Evolutionary conservation across 2,329 filamentous ascomycete species (phyloP), one percentile per base, ranked within the genome.

Genomic region (Xylariaceae sp.): DNA sequence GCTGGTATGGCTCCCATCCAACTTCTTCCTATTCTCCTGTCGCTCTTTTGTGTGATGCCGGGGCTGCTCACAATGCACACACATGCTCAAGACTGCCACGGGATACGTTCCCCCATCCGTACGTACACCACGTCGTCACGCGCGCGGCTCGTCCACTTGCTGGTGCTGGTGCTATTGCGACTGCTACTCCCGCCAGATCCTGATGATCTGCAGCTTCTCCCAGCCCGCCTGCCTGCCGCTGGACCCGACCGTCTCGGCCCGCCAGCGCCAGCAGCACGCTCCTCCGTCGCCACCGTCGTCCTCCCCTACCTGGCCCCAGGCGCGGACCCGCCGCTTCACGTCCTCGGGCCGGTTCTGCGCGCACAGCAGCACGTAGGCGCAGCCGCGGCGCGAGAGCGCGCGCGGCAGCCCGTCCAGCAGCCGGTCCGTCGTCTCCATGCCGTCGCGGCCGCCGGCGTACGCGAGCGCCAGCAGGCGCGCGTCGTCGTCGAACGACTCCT

Each of bases 341-440:
- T 76, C 63, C 17, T 80, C 77, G 0, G 92, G 92, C 56, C 76
- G 80, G 58, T 98, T 98, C 63, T 93, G 87, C 39, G 83, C 81
- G 57, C 92, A 96, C 4, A 98, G 71, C 37, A 98, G 60, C 34
- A 98, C 64, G 58, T 96, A 98, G 1, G 89, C 89, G 28, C 90
- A 84, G 0, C 92, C 92, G 21, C 78, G 64, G 1, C 56, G 53
- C 1, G 69, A 67, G 48, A 98, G 56, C 2, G 84, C 63, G 0
- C 56, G 54, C 0, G 84, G 81, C 44, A 98, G 61, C 21, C 73
- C 67, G 8, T 74, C 72, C 24, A 98, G 65, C 44, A 98, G 64
- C 25, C 85, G 70, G 42, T 90, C 75, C 29, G 90, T 98, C 17
- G 82, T 87, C 63, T 94, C 87, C 90, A 98, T 98, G 5, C 92